Evolutionary conservation across 495 filamentous ascomycete species (phyloP), one percentile per base, ranked within the genome.

Genomic region (Penicillium lividum): DNA sequence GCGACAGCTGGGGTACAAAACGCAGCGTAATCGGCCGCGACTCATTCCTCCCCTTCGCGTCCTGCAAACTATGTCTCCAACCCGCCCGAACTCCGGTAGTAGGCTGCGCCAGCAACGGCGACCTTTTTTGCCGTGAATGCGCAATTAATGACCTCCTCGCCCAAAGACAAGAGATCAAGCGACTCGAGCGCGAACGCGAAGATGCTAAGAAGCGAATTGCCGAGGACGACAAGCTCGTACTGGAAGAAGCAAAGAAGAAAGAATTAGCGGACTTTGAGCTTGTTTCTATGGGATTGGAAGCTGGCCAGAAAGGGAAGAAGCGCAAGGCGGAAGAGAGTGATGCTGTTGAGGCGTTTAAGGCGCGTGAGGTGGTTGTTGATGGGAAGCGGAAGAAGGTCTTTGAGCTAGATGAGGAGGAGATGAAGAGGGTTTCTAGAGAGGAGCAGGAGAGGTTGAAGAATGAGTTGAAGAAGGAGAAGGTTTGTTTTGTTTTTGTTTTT

Each of bases 101-200:
- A 22, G 80, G 82, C 31, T 89, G 86, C 66, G 72, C 85, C 31
- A 82, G 82, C 0, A 84, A 89, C 58, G 94, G 93, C 50, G 92
- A 98, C 69, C 81, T 98, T n/a, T 98, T 98, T 76, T 98, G 94
- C 67, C 84, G 92, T 57, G 94, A 98, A 72, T 98, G 94, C 74
- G 92, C 93, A 9, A 85, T 97, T 29, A 90, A 76, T 65, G 96
- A 97, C 68, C 86, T 98, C 43, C 81, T 98, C 1, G 83, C 91
- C 8, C 94, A 98, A 73, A 84, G 90, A 59, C 90, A 94, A 73
- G 95, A 97, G 70, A 96, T 98, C 64, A 95, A 93, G 67, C 82
- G 94, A 0, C 62, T 88, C 13, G 91, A 92, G 66, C 84, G 82
- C 56, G 81, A 85, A 44, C 74, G 80, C 44, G 90, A 91, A 0